These are phyloP conservation scores for Elaeagnus macrophylla DNA, from an alignment of 306 rosid genomes.

Conservation along the genomic window DNA sequence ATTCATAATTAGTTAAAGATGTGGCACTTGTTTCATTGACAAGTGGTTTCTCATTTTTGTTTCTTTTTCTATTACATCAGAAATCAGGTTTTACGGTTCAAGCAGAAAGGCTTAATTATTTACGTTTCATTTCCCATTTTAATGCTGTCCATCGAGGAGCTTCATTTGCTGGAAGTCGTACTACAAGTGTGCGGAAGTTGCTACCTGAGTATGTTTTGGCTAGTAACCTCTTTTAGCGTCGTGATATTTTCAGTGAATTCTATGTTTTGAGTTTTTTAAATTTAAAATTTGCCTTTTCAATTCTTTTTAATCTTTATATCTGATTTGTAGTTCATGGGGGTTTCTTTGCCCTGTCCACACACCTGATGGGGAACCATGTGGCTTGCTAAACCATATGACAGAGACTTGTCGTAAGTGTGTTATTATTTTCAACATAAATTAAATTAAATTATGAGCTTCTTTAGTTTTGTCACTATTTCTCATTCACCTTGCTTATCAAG, in stretches of 20 bases:
- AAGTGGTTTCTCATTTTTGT: slow-evolving; percentile 8
- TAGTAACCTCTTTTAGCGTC: slow-evolving; percentile 10
- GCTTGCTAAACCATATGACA: slow-evolving; percentile 90
- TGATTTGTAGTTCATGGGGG: slow-evolving; percentile 76
- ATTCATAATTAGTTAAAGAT: not conserved
- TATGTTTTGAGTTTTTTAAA: no score
- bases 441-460: not conserved
- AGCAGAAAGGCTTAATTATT: slow-evolving; percentile 83
- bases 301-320: not conserved
- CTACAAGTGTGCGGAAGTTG: slow-evolving; percentile 90
- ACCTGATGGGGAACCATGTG: slow-evolving; percentile 99
- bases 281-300: not conserved
- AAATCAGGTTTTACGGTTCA: slow-evolving; percentile 79
- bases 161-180: slow-evolving; percentile 89
- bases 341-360: slow-evolving; percentile 98
- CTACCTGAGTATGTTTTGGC: slow-evolving; percentile 69
- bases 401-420: slow-evolving; percentile 57
- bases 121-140: slow-evolving; percentile 85
- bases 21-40: not conserved
- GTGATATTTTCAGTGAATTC: slow-evolving; percentile 3
- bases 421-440: not conserved
- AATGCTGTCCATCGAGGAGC: slow-evolving; percentile 98
- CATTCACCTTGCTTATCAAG: not conserved
- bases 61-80: slow-evolving; percentile 37
- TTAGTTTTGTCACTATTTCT: no score